Evolutionary conservation across 2,329 filamentous ascomycete species (phyloP).

Genomic region (Trichoderma harzianum): DNA sequence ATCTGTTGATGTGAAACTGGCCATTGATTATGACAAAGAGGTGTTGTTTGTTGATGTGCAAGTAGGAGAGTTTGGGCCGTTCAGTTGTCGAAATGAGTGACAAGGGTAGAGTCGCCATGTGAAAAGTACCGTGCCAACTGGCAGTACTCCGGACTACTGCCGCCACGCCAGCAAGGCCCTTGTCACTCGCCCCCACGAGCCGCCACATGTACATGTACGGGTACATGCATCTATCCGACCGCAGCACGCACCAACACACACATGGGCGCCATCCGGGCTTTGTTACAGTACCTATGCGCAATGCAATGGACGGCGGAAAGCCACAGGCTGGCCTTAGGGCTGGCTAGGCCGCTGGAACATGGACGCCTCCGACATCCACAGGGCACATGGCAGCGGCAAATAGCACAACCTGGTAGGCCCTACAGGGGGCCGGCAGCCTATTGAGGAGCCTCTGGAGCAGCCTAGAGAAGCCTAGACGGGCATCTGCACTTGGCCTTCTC

Average conservation of each 20-base stretch:
- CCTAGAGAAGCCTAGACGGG: neutral
- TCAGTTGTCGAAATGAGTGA: neutral
- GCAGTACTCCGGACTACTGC: conserved; percentile 3
- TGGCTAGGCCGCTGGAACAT: neutral
- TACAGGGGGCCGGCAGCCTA: neutral
- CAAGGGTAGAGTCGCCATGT: neutral
- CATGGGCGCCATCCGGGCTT: neutral
- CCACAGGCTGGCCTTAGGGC: conserved; percentile 4
- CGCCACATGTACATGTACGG: neutral
- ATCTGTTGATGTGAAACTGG: neutral
- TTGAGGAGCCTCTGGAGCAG: neutral
- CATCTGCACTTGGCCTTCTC: neutral
- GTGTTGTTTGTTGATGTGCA: neutral
- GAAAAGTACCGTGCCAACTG: neutral
- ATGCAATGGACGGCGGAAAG: neutral
- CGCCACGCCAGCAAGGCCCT: neutral
- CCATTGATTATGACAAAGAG: neutral
- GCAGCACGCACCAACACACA: neutral
- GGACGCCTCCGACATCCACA: conserved; percentile 6
- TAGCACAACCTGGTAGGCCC: neutral
- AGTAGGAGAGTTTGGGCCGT: neutral
- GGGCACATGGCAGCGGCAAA: conserved; percentile 20
- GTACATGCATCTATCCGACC: conserved; percentile 16
- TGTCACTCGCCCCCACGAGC: conserved; percentile 6
- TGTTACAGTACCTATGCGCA: neutral